Conservation (phyloP, 257 asterid genomes). For the Solanum paucissectum region DNA sequence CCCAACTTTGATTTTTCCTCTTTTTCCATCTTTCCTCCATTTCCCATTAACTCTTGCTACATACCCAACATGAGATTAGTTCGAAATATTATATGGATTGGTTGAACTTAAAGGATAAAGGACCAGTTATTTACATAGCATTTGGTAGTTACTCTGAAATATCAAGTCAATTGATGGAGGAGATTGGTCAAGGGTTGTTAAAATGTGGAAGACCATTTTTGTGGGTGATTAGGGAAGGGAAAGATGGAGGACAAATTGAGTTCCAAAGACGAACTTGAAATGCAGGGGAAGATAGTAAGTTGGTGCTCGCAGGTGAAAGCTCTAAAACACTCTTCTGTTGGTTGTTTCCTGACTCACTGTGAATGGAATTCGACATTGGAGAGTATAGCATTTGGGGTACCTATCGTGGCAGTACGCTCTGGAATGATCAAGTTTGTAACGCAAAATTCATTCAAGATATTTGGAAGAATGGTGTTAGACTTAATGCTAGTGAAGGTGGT, state of each 20-base stretch:
- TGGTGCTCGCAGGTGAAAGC: conserved; percentile 22
- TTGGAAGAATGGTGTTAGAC: conserved; percentile 12
- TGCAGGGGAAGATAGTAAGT: conserved; percentile 4
- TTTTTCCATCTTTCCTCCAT: too few relatives aligned
- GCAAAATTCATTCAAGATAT: conserved; percentile 28
- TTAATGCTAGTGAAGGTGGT: not conserved
- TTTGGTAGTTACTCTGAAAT: conserved; percentile 1
- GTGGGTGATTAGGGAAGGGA: conserved; percentile 11
- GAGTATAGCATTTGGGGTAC: conserved; percentile 30
- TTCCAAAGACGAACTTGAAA: conserved; percentile 4
- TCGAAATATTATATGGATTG: not conserved
- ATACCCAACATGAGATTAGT: not conserved
- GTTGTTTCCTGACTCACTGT: conserved; percentile 18
- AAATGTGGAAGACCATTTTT: conserved; percentile 13
- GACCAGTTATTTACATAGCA: conserved; percentile 8
- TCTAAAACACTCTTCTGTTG: conserved; percentile 7
- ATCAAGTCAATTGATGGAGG: conserved; percentile 5
- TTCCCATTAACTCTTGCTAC: too few relatives aligned
- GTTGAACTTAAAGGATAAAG: not conserved
- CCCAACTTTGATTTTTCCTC: too few relatives aligned
- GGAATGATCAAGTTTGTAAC: conserved; percentile 41
- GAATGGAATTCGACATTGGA: conserved; percentile 51
- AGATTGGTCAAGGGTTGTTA: conserved; percentile 10
- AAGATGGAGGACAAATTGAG: not conserved
- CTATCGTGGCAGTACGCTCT: conserved; percentile 32